phyloP scores from a whole-genome alignment of 1,284 basidiomycete species.

The Mycosarcoma mackinlayi region DNA sequence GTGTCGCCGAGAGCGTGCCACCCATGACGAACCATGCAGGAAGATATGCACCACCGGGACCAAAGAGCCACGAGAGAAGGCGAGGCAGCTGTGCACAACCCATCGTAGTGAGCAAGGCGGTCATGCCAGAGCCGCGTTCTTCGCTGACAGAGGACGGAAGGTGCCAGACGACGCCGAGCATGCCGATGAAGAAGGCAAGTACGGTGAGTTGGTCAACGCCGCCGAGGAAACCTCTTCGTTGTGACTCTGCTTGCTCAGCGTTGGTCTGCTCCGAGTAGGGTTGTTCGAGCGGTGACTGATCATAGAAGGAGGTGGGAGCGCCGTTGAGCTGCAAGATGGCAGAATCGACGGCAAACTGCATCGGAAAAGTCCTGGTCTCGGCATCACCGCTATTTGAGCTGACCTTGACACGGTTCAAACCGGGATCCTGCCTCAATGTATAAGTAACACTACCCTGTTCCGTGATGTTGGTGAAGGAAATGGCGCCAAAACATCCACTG shows the following conservation, averaged over 20 bases:
- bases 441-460: conserved; percentile 72
- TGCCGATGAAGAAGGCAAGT: conserved; percentile 72
- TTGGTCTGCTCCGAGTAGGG: conserved; percentile 79
- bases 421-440: conserved; percentile 77
- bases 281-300: conserved; percentile 72
- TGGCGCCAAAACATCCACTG: conserved; percentile 78
- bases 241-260: conserved; percentile 73
- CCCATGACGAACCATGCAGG: conserved; percentile 77
- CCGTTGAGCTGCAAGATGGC: conserved; percentile 73
- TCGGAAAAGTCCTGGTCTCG: conserved; percentile 76
- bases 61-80: conserved; percentile 38
- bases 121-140: conserved; percentile 43
- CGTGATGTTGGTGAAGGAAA: conserved; percentile 73
- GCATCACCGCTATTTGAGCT: conserved; percentile 76
- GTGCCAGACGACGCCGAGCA: conserved; percentile 78
- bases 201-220: conserved; percentile 24
- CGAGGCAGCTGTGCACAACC: conserved; percentile 43
- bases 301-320: conserved; percentile 67
- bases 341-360: conserved; percentile 81
- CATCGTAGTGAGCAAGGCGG: conserved; percentile 41
- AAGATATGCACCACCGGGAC: conserved; percentile 70
- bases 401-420: conserved; percentile 77
- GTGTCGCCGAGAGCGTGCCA: conserved; percentile 74
- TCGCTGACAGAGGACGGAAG: conserved; percentile 69
- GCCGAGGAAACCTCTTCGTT: conserved; percentile 71